Conservation (phyloP, 2,329 filamentous ascomycete genomes). For the Paecilomyces dactylethromorphus region DNA sequence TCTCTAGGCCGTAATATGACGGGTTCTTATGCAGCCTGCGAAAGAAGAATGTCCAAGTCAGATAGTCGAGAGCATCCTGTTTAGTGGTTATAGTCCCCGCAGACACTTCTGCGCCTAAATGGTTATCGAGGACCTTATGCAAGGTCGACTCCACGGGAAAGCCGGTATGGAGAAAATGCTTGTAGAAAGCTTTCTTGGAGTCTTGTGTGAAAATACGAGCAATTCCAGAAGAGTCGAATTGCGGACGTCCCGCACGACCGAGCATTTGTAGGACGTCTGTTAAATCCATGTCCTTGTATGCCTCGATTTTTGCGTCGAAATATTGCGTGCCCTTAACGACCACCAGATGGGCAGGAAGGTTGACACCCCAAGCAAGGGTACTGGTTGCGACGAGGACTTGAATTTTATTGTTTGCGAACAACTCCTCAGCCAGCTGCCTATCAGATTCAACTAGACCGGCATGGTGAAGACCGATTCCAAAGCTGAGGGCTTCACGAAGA, state of each 20-base stretch:
- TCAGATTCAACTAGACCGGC: slow-evolving; percentile 94
- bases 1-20: slow-evolving; percentile 93
- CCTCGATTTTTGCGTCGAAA: slow-evolving; percentile 96
- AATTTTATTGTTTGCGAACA: slow-evolving; percentile 97
- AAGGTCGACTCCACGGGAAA: slow-evolving; percentile 96
- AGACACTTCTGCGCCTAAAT: slow-evolving; percentile 89
- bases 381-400: slow-evolving; percentile 94
- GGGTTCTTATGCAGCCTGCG: slow-evolving; percentile 94
- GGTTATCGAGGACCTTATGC: slow-evolving; percentile 94
- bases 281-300: slow-evolving; percentile 97
- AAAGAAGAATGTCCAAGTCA: slow-evolving; percentile 99
- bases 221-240: slow-evolving; percentile 93
- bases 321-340: slow-evolving; percentile 98
- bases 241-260: slow-evolving; percentile 86
- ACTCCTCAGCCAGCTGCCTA: slow-evolving; percentile 81
- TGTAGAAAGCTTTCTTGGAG: slow-evolving; percentile 97
- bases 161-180: slow-evolving; percentile 96
- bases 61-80: slow-evolving; percentile 93
- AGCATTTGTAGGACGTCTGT: slow-evolving; percentile 98
- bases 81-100: slow-evolving; percentile 89
- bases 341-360: slow-evolving; percentile 90
- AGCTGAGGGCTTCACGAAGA: slow-evolving; percentile 86
- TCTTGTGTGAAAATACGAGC: slow-evolving; percentile 97
- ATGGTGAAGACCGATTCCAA: slow-evolving; percentile 95
- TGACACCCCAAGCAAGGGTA: slow-evolving; percentile 96